Percentiles rank a stretch among this genome's conserved stretches.
These are phyloP conservation scores for Arthrobotrys pseudoclavata DNA, from an alignment of 2,329 filamentous ascomycete species.

Conservation along the genomic window DNA sequence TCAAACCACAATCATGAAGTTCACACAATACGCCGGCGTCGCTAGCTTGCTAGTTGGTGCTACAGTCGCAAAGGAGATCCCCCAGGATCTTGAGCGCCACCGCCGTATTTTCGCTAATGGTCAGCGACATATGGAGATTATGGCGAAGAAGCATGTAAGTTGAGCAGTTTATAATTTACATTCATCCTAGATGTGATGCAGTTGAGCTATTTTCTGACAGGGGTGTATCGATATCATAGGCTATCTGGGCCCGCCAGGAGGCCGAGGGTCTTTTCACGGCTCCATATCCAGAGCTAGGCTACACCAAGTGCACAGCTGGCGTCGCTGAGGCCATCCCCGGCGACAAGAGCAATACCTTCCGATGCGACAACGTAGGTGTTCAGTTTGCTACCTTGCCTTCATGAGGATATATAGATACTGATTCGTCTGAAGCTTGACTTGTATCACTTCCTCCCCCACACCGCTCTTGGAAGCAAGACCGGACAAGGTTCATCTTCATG, in stretches of 20 bases:
- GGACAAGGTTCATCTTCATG: conserved; percentile 65
- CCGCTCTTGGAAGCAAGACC: conserved; percentile 66
- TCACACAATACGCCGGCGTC: conserved; percentile 54
- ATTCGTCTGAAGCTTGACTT: conserved; percentile 65
- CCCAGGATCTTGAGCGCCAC: conserved; percentile 50
- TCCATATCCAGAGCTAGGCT: conserved; percentile 44
- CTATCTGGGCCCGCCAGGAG: conserved; percentile 35
- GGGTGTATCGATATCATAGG: conserved; percentile 23
- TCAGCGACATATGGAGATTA: conserved; percentile 53
- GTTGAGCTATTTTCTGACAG: conserved; percentile 56
- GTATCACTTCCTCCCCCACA: conserved; percentile 66
- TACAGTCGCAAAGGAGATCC: conserved; percentile 52
- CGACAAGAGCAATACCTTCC: conserved; percentile 54
- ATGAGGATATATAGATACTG: not conserved
- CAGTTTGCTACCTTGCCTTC: not conserved
- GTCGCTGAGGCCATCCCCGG: conserved; percentile 34
- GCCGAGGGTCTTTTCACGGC: conserved; percentile 48
- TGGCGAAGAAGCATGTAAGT: conserved; percentile 56
- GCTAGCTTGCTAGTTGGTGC: conserved; percentile 54
- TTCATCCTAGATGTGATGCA: conserved; percentile 36
- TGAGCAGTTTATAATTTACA: not conserved
- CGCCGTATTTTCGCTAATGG: conserved; percentile 46
- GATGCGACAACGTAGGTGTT: conserved; percentile 49
- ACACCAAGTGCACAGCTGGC: conserved; percentile 41
- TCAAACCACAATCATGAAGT: conserved; percentile 44